Conservation (phyloP, 345 rosid species). For the Trapa bicornis region DNA sequence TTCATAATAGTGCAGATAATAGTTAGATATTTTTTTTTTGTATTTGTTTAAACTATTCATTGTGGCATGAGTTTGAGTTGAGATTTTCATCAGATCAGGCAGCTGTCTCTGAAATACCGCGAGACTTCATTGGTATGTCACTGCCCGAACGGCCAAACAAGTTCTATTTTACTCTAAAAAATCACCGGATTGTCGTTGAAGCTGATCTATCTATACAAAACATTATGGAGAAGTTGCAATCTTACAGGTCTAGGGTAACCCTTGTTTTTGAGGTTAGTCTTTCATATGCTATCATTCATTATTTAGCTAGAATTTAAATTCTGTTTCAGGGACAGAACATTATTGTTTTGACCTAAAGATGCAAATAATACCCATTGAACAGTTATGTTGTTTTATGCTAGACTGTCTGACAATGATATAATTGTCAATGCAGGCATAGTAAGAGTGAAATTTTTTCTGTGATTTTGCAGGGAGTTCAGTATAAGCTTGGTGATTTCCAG, state of each 20-base stretch:
- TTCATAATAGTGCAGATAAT: neutral
- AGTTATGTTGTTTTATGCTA: neutral
- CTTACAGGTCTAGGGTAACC: conserved; percentile 65
- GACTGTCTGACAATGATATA: neutral
- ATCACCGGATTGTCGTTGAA: conserved; percentile 59
- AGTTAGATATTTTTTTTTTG: neutral
- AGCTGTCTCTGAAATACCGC: conserved; percentile 39
- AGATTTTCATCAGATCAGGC: conserved; percentile 34
- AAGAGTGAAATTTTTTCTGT: neutral
- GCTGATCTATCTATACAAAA: conserved; percentile 68
- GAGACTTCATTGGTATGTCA: conserved; percentile 71
- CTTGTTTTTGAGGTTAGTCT: conserved; percentile 56
- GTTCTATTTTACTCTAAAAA: conserved; percentile 62
- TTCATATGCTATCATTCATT: neutral
- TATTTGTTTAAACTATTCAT: neutral
- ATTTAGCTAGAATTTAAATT: neutral
- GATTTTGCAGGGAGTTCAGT: conserved; percentile 64
- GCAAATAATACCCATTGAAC: neutral
- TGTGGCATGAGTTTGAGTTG: neutral
- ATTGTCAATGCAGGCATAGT: neutral
- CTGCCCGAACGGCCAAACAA: conserved; percentile 69
- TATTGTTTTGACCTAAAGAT: neutral
- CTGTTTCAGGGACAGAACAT: neutral
- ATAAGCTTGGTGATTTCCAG: conserved; percentile 75
- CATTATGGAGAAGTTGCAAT: conserved; percentile 93